Evolutionary conservation across 441 rosid species (phyloP).

Genomic region (Brassica hybrid): DNA sequence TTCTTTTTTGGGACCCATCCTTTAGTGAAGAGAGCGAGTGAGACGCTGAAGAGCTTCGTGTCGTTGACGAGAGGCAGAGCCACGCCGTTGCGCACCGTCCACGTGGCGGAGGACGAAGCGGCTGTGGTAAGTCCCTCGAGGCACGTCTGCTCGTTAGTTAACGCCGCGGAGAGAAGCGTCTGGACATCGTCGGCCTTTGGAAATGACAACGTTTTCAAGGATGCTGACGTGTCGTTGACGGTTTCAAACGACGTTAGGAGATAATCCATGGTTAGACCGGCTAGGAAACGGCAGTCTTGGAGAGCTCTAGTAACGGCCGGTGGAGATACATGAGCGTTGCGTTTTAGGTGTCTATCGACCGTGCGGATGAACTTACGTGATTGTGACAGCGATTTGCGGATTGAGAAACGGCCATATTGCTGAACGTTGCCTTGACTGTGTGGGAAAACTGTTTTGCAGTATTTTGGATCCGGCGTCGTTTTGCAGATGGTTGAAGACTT

Average conservation of each 20-base stretch:
- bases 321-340: slow-evolving; percentile 44
- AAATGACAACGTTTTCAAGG: slow-evolving; percentile 36
- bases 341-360: slow-evolving; percentile 49
- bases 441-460: slow-evolving; percentile 63
- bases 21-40: slow-evolving; percentile 46
- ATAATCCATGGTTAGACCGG: slow-evolving; percentile 60
- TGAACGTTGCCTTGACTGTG: slow-evolving; percentile 49
- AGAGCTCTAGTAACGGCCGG: slow-evolving; percentile 58
- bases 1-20: slow-evolving; percentile 44
- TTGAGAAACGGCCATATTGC: slow-evolving; percentile 53
- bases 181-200: slow-evolving; percentile 58
- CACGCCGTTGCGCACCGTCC: slow-evolving; percentile 54
- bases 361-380: slow-evolving; percentile 55
- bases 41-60: slow-evolving; percentile 70
- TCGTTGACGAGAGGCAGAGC: slow-evolving; percentile 58
- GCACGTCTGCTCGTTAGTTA: slow-evolving; percentile 62
- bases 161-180: slow-evolving; percentile 56
- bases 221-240: slow-evolving; percentile 44
- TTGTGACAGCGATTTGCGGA: slow-evolving; percentile 61
- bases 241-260: slow-evolving; percentile 50
- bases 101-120: slow-evolving; percentile 35
- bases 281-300: slow-evolving; percentile 68
- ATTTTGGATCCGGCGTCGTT: slow-evolving; percentile 65
- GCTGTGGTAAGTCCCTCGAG: slow-evolving; percentile 64
- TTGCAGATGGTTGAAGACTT: slow-evolving; percentile 53